These are phyloP conservation scores for Trichoderma koningiopsis DNA, from an alignment of 2,329 filamentous ascomycete species.

Conservation along the genomic window DNA sequence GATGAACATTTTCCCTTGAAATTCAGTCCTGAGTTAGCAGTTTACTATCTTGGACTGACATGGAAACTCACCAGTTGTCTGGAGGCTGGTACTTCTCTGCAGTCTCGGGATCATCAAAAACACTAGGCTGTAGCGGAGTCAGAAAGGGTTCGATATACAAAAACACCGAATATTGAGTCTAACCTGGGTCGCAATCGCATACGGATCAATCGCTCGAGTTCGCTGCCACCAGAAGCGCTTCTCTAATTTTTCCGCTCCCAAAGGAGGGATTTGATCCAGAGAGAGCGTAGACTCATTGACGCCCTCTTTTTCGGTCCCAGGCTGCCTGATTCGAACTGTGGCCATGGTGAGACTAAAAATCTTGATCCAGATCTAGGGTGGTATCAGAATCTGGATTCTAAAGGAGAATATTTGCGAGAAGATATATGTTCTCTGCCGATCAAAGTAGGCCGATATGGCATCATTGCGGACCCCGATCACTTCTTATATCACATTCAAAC, in stretches of 20 bases:
- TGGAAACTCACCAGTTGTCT: slow-evolving; percentile 29
- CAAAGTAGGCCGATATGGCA: background rate
- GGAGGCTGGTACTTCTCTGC: slow-evolving; percentile 41
- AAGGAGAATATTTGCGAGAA: background rate
- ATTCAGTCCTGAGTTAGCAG: slow-evolving; percentile 35
- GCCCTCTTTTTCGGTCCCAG: background rate
- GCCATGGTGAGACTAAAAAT: background rate
- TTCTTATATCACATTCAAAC: background rate
- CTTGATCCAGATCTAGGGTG: background rate
- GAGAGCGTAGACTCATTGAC: background rate
- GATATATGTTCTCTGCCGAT: background rate
- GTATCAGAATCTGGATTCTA: background rate
- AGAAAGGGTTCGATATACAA: background rate
- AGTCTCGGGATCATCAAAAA: slow-evolving; percentile 43
- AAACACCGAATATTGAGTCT: background rate
- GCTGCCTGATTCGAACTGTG: background rate
- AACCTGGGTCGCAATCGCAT: background rate
- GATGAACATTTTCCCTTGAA: slow-evolving; percentile 55
- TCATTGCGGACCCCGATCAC: background rate
- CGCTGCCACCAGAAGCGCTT: slow-evolving; percentile 7
- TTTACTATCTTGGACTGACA: background rate
- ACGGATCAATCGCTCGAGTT: background rate
- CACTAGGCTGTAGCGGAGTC: slow-evolving; percentile 22
- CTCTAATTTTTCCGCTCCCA: background rate
- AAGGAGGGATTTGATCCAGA: background rate